Evolutionary conservation across 257 asterid genomes (phyloP).

Genomic region (Ballota nigra): DNA sequence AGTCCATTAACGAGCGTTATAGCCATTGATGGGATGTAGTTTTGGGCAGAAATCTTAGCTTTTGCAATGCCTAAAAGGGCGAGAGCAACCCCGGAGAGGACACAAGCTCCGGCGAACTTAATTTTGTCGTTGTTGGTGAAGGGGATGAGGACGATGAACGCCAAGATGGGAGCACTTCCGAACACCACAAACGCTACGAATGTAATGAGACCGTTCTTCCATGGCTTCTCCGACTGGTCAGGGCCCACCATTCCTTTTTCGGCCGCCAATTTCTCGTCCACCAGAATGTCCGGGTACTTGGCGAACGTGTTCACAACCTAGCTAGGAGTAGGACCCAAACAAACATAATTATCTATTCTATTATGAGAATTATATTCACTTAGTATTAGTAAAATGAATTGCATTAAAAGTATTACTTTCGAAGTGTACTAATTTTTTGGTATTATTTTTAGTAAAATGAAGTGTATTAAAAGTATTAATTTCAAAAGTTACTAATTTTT

Average conservation of each 20-base stretch:
- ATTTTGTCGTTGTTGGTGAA: slow-evolving; percentile 42
- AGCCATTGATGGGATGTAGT: slow-evolving; percentile 29
- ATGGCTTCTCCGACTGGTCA: slow-evolving; percentile 48
- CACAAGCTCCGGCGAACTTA: slow-evolving; percentile 59
- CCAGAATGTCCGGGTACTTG: slow-evolving; percentile 52
- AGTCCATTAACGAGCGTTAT: slow-evolving; percentile 57
- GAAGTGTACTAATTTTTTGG: too few species aligned
- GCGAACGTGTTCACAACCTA: slow-evolving; percentile 48
- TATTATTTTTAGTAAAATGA: too few species aligned
- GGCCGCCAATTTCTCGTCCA: slow-evolving; percentile 46
- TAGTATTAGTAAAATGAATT: too few species aligned
- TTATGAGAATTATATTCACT: too few species aligned
- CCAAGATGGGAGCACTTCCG: slow-evolving; percentile 56
- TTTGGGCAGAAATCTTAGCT: slow-evolving; percentile 63
- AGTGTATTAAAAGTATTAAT: too few species aligned
- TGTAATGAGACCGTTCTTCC: slow-evolving; percentile 64
- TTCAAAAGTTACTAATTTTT: too few species aligned
- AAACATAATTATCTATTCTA: too few species aligned
- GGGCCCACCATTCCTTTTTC: slow-evolving; percentile 31
- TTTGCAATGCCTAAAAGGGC: slow-evolving; percentile 51
- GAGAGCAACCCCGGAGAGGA: slow-evolving; percentile 55
- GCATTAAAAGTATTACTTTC: too few species aligned
- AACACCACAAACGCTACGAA: slow-evolving; percentile 48
- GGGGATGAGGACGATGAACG: slow-evolving; percentile 62
- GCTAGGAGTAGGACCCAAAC: too few species aligned